Evolutionary conservation across 352 stramenopile species (phyloP).

Genomic region (Phytopythium ostracodes): DNA sequence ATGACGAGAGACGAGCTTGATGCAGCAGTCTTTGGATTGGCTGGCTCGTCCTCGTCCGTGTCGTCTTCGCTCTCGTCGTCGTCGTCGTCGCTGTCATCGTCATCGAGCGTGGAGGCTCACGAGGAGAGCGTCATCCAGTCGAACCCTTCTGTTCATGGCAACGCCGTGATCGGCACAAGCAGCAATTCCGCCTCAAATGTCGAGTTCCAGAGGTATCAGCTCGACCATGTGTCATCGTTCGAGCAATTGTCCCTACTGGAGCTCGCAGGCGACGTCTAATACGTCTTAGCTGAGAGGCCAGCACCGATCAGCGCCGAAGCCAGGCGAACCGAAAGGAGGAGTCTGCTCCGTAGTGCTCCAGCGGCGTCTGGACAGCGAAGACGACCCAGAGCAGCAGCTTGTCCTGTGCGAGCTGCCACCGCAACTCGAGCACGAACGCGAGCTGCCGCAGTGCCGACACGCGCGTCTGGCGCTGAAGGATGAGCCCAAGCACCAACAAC

Average conservation of each 20-base stretch:
- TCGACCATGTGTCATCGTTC: constrained; percentile 6
- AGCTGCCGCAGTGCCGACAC: constrained; percentile 14
- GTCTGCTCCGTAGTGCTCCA: constrained; percentile 22
- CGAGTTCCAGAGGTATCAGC: not conserved
- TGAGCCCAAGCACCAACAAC: constrained; percentile 1
- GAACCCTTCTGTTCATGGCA: not conserved
- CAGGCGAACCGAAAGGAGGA: constrained; percentile 26
- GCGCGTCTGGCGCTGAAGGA: constrained; percentile 14
- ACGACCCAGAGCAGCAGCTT: constrained; percentile 24
- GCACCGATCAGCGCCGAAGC: constrained; percentile 4
- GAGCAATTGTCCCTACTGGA: constrained; percentile 50
- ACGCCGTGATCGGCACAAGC: not conserved
- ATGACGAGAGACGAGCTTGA: constrained; percentile 1
- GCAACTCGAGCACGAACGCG: constrained; percentile 18
- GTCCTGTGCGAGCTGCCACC: constrained; percentile 17
- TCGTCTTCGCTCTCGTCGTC: constrained; percentile 12
- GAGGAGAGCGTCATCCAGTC: not conserved
- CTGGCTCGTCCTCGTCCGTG: constrained; percentile 10
- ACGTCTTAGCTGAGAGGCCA: not conserved
- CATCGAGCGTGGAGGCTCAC: constrained; percentile 14
- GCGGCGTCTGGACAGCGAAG: constrained; percentile 17
- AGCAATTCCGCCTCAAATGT: not conserved
- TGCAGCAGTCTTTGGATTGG: not conserved
- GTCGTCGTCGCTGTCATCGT: constrained; percentile 21
- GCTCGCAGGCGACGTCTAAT: constrained; percentile 22